Base-by-base conservation (phyloP, 805 yeast genomes). In the Teunomyces funiuensis region DNA sequence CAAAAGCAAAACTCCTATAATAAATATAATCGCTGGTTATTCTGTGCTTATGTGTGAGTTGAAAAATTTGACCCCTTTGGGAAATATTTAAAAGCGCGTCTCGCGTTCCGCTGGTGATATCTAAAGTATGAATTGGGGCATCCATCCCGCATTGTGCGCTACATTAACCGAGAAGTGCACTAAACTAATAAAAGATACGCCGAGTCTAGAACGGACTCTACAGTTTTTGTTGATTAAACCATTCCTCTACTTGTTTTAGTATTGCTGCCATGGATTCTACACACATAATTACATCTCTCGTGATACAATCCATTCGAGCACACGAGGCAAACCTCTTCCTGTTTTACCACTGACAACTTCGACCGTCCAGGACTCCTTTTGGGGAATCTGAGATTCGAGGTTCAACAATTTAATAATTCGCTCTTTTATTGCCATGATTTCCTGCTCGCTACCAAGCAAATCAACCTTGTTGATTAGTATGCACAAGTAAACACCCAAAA, bases 401-500 rank as follows among this genome's bases (percentile, higher is more conserved):
- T 54, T 52, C 29, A 60, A 53, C 14, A 46, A 28, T 2, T 51
- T 44, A 4, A 37, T 39, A 14, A 55, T 55, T 15, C 29, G 26
- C 9, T 25, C n/a, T 28, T 23, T 33, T 11, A 42, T 30, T 5
- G 10, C 26, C 16, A 28, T 37, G 15, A 37, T 48, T 29, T 52
- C 53, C 2, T 61, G 60, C 0, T 51, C 54, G 2, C 52, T 60
- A 2, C 53, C 58, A 5, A 79, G 56, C 16, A 81, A 51, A 53
- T 90, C 98, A 22, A 81, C 65, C 57, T 90, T 90, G 65, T 91
- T 90, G 38, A 88, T 70, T 45, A 84, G 63, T 0, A 90, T 69
- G 25, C 85, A 60, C n/a, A 90, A 64, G 16, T 79, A 80, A 10
- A 83, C 74, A 1, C 93, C 93, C 1, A 71, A 61, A n/a, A 89